Conservation (phyloP, 1,284 basidiomycete genomes). For the Thelephora terrestris region DNA sequence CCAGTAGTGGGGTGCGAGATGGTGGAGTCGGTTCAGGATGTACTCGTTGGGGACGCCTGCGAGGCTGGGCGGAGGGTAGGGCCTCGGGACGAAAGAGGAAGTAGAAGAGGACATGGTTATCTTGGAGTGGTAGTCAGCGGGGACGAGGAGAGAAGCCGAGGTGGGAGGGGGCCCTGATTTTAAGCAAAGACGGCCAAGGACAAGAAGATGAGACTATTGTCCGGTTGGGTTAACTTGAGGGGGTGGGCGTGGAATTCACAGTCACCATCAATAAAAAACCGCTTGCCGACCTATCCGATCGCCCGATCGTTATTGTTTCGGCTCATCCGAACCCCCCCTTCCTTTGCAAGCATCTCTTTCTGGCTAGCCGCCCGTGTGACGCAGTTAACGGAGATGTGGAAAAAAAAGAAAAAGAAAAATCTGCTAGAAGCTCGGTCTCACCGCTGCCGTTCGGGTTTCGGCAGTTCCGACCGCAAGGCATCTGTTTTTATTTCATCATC, state of each 20-base stretch:
- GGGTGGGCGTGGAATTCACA: slow-evolving; percentile 2
- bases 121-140: slow-evolving; percentile 5
- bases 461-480: too few species aligned
- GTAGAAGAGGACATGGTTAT: slow-evolving; percentile 7
- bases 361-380: too few species aligned
- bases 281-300: not conserved
- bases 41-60: slow-evolving; percentile 58
- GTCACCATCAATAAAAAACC: not conserved
- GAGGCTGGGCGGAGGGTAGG: slow-evolving; percentile 54
- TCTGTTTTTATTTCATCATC: too few species aligned
- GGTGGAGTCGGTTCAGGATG: slow-evolving; percentile 56
- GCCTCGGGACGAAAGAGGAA: slow-evolving; percentile 35
- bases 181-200: slow-evolving; percentile 8
- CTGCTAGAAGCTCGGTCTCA: too few species aligned
- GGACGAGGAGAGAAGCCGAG: slow-evolving; percentile 9
- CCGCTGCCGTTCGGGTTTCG: too few species aligned
- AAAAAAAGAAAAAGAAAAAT: too few species aligned
- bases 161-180: slow-evolving; percentile 10
- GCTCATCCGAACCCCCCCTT: too few species aligned
- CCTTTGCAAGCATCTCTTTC: too few species aligned
- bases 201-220: slow-evolving; percentile 11
- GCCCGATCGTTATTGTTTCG: not conserved
- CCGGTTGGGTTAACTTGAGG: not conserved
- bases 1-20: slow-evolving; percentile 58
- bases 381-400: too few species aligned